These are phyloP conservation scores for Blastobotrys persicus DNA, from an alignment of 1,139 yeast genomes.

Conservation along the genomic window DNA sequence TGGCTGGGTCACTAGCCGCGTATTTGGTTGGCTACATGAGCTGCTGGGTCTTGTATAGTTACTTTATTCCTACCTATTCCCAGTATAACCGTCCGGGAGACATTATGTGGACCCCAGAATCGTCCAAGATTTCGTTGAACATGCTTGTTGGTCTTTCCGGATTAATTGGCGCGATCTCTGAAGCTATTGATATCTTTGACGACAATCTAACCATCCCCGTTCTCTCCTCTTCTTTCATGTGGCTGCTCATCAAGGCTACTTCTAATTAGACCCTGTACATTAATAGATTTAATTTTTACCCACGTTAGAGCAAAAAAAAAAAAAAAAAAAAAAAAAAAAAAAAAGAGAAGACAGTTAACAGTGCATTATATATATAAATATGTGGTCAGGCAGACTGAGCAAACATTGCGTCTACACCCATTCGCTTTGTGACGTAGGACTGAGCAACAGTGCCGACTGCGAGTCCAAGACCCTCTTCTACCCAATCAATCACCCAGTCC, in stretches of 20 bases:
- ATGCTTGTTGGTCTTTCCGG: conserved; percentile 66
- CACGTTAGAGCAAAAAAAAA: not conserved
- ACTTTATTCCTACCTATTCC: conserved; percentile 60
- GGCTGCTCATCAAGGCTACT: conserved; percentile 24
- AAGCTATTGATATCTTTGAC: conserved; percentile 75
- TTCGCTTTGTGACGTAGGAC: conserved; percentile 82
- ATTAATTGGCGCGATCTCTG: conserved; percentile 78
- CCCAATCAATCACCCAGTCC: conserved; percentile 96
- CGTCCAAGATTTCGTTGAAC: conserved; percentile 55
- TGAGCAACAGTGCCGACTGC: conserved; percentile 87
- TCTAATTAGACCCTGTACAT: conserved; percentile 8
- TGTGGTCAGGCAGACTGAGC: not conserved
- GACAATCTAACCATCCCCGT: conserved; percentile 95
- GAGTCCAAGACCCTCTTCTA: conserved; percentile 74
- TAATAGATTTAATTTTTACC: not conserved
- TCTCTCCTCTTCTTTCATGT: conserved; percentile 63
- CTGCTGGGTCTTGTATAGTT: conserved; percentile 67
- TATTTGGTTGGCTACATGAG: conserved; percentile 67
- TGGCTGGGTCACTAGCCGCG: conserved; percentile 90
- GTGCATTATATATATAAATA: conserved; percentile 4
- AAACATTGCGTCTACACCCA: conserved; percentile 53
- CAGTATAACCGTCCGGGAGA: conserved; percentile 51
- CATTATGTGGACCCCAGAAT: conserved; percentile 59
- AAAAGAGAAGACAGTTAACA: too few relatives aligned
- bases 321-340: not conserved